Evolutionary conservation across 768 basidiomycete genomes (phyloP).

Genomic region (Rickenella mellea): DNA sequence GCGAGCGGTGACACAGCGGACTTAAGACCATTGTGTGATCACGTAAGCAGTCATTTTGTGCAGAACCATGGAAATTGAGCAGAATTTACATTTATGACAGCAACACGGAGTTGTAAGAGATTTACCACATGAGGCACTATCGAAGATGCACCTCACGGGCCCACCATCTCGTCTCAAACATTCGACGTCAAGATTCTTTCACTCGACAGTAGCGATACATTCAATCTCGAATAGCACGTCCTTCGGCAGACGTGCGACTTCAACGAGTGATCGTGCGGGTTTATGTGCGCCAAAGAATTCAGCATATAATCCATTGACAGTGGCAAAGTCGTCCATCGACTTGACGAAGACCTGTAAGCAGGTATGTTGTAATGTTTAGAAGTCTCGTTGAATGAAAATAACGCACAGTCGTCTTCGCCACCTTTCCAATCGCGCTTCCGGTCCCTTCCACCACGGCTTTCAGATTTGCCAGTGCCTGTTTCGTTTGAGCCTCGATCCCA

Average conservation of each 20-base stretch:
- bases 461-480: conserved; percentile 82
- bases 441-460: conserved; percentile 75
- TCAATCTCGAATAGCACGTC: conserved; percentile 92
- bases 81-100: no score
- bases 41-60: no score
- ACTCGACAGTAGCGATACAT: conserved; percentile 73
- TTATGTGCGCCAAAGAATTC: conserved; percentile 84
- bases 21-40: no score
- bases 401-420: conserved; percentile 87
- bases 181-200: no score
- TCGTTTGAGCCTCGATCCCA: conserved; percentile 72
- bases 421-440: conserved; percentile 66
- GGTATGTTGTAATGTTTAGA: conserved; percentile 2
- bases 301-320: conserved; percentile 75
- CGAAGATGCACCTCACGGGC: no score
- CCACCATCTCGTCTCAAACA: no score
- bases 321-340: conserved; percentile 81
- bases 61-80: no score
- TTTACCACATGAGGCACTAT: no score
- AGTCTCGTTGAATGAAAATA: not conserved
- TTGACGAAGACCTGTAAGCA: conserved; percentile 75
- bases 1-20: no score
- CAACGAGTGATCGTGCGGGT: conserved; percentile 88
- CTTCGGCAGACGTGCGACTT: conserved; percentile 81
- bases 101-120: no score